phyloP scores from a whole-genome alignment of 2,329 filamentous ascomycete species.

The Colletotrichum godetiae region DNA sequence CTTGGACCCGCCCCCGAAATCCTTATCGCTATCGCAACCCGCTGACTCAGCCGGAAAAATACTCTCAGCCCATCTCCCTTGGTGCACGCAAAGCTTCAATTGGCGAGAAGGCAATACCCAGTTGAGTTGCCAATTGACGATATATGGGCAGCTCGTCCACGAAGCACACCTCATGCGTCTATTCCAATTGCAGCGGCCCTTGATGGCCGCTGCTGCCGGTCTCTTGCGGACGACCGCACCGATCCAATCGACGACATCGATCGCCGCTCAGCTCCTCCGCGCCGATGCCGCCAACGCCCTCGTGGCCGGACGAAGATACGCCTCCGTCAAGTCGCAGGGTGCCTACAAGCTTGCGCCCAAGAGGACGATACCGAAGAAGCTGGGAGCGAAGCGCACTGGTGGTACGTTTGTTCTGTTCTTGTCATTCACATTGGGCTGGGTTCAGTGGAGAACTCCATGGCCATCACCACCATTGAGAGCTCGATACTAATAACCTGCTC shows the following conservation, averaged over 20 bases:
- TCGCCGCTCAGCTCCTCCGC: constrained; percentile 26
- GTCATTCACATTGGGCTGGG: background rate
- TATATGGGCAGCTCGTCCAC: constrained; percentile 29
- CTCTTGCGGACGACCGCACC: constrained; percentile 38
- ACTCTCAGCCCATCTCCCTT: constrained; percentile 26
- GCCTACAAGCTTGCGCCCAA: constrained; percentile 74
- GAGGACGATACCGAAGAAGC: constrained; percentile 78
- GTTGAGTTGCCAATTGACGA: constrained; percentile 28
- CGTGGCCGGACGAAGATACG: constrained; percentile 64
- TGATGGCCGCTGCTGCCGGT: constrained; percentile 52
- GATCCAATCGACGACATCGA: constrained; percentile 33
- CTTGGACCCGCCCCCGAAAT: background rate
- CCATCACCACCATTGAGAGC: background rate
- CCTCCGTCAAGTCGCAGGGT: constrained; percentile 73
- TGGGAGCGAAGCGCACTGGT: constrained; percentile 93
- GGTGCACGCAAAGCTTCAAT: constrained; percentile 19
- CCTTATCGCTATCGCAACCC: constrained; percentile 33
- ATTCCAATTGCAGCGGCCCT: constrained; percentile 58
- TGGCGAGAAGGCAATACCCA: constrained; percentile 4
- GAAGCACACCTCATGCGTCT: constrained; percentile 54
- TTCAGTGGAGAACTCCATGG: background rate
- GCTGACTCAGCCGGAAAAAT: constrained; percentile 37
- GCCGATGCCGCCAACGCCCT: constrained; percentile 47
- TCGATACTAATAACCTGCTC: constrained; percentile 20
- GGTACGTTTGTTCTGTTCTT: constrained; percentile 64